Evolutionary conservation across 768 basidiomycete genomes (phyloP), one percentile per base, ranked within the genome.

Genomic region (Daedaleopsis nitida): DNA sequence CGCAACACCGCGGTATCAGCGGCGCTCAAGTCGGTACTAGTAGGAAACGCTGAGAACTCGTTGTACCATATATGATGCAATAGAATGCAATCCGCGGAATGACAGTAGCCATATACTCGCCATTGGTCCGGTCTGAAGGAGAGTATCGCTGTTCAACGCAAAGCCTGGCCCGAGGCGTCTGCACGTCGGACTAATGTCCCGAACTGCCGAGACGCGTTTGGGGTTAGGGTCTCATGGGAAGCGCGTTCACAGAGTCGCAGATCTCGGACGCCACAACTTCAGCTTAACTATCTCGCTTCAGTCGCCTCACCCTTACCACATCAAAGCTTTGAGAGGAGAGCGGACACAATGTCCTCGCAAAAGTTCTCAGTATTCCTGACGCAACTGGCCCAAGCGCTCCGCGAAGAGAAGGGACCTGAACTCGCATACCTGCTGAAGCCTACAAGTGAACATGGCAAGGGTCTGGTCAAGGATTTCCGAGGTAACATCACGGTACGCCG

Each of bases 341-440:
- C 50, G 10, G 14, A 3, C 7, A 48, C 44, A 21, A 66, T 66
- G 61, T 63, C 62, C 42, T 55, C 60, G 12, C 66, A 77, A 21
- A 81, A 85, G 56, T 88, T 90, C 67, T 75, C 87, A 17, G 81
- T 80, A 17, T 91, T 80, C 67, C 74, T 88, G 21, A 73, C 78
- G 11, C 83, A 87, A 60, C 75, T 92, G 6, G 83, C 83, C 48
- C 83, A 88, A 63, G 82, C 86, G 13, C 75, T 91, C 13, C 69
- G 80, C 13, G 75, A 79, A 16, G 86, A 89, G 71, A 85, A 89
- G 68, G 91, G 90, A 5, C 83, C 81, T 4, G 83, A 84, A 71
- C 74, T 92, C 9, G 89, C 89, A 9, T 90, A 86, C 70, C 78
- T 91, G n/a, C 76, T 92, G 6, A 84, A 88, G 38, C 89, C 88